Evolutionary conservation across 2,329 filamentous ascomycete species (phyloP), one percentile per base, ranked within the genome.

Genomic region (Bipolaris victoriae): DNA sequence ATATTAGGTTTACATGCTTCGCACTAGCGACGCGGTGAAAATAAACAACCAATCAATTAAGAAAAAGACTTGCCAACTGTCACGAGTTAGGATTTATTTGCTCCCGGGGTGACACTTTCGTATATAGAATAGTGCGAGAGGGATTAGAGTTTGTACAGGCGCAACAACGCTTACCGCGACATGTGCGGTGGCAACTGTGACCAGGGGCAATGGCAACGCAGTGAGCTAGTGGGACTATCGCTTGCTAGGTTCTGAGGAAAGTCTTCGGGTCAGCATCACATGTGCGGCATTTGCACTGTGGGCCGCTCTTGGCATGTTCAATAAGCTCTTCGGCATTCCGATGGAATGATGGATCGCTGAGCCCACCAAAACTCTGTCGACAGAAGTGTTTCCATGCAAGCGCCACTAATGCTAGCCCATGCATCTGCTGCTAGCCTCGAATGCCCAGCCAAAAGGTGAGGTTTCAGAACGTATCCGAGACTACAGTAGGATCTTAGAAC

Each of bases 21-120:
- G 44, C 44, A 47, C 44, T 47, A 47, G 44, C 29, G 7, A 47
- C 44, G 44, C 44, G 29, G 44, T 35, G 15, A 47, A 35, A 5
- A 9, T 33, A 33, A 4, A 11, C 29, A 11, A 33, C 7, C 11
- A 33, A 33, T 11, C 11, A 18, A 18, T 18, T 10, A 20, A 41
- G n/a, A 9, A 41, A 41, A 18, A 16, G 20, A 33, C 29, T 33
- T 5, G 29, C 29, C 5, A 3, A 4, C 29, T 4, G 29, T 33
- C 29, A 3, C 11, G 5, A 33, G 3, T 33, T 3, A 5, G 29
- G 29, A 4, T 33, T 33, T 3, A 33, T 33, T 33, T 4, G 29
- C 29, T 33, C 29, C 29, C 4, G 29, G 4, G 29, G 29, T 33
- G 29, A 33, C 4, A 33, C 29, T 33, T 3, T 33, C 29, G 29